Base-by-base conservation (phyloP, 2,329 filamentous ascomycete species). In the Sclerotinia trifoliorum region DNA sequence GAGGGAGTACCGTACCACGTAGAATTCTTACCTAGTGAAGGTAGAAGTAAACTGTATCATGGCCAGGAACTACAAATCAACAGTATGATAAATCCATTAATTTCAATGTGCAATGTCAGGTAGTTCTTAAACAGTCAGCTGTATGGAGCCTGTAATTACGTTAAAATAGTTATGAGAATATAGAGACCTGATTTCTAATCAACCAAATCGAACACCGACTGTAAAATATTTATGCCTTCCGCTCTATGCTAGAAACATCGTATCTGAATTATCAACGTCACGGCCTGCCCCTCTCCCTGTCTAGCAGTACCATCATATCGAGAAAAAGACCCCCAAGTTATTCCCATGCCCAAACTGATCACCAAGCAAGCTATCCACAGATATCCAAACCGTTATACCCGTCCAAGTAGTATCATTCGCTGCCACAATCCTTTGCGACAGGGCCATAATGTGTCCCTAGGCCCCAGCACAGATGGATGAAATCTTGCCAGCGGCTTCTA, bases 401-500 rank as follows among this genome's bases (percentile, higher is more conserved):
- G 26, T 51, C 7, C 2, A 3, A 42, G 2, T 10, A 26, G 15
- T 26, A 51, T 63, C n/a, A 63, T 17, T 51, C 60, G 39, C 15
- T 5, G 21, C 46, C 46, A 63, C 60, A 63, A 24, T 19, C 10
- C 5, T 51, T 39, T 17, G n/a, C 32, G 10, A 51, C 19, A 32
- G 29, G 32, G 29, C n/a, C 11, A 56, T 48, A 63, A 15, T 51
- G 44, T 15, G 44, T 19, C 2, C 46, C 29, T 17, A 39, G 5
- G n/a, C 60, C 60, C 60, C 60, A 63, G n/a, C 60, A 63, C 5
- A 24, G 2, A 51, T 63, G 46, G 11, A 24, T 63, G n/a, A 63
- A 26, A 51, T 63, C 29, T 52, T 63, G 10, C 46, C 46, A 63
- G 7, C 54, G 54, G 54, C 54, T 56, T 56, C 32, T 35, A 5